These are phyloP conservation scores for Exserohilum turcica DNA, from an alignment of 2,329 filamentous ascomycete genomes.

Conservation along the genomic window DNA sequence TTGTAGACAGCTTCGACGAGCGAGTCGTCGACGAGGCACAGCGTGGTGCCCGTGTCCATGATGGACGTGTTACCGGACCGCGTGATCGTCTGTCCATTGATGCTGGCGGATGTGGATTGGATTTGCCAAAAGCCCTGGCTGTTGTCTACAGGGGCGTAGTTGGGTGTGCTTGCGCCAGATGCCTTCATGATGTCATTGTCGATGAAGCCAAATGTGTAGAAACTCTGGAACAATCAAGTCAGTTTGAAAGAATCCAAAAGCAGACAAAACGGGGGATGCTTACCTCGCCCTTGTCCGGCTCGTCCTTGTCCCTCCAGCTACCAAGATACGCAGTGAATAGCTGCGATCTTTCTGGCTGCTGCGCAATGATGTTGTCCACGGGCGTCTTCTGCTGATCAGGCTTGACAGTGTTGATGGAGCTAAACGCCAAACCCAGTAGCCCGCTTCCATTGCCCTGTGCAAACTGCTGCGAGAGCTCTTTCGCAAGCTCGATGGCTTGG, in stretches of 20 bases:
- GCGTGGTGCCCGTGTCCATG: constrained; percentile 72
- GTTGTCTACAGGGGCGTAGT: constrained; percentile 60
- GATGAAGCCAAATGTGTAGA: constrained; percentile 59
- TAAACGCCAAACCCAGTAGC: constrained; percentile 64
- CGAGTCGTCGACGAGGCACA: constrained; percentile 62
- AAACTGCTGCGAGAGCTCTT: constrained; percentile 60
- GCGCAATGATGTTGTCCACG: constrained; percentile 58
- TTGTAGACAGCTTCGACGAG: constrained; percentile 64
- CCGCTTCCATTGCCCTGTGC: constrained; percentile 59
- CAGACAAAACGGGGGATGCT: neutral
- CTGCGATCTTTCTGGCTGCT: constrained; percentile 15
- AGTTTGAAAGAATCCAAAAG: neutral
- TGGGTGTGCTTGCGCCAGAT: constrained; percentile 60
- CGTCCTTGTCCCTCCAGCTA: constrained; percentile 25
- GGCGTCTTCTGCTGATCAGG: constrained; percentile 59
- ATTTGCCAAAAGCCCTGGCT: constrained; percentile 68
- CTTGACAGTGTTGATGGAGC: constrained; percentile 61
- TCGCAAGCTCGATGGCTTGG: constrained; percentile 69
- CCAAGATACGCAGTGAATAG: constrained; percentile 28
- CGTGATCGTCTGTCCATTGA: constrained; percentile 46
- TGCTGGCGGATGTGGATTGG: constrained; percentile 57
- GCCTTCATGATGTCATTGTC: constrained; percentile 48
- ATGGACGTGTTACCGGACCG: constrained; percentile 48
- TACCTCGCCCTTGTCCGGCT: constrained; percentile 24
- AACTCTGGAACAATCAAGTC: constrained; percentile 7